phyloP scores from a whole-genome alignment of 768 basidiomycete genomes.

The Boletus speciosus region DNA sequence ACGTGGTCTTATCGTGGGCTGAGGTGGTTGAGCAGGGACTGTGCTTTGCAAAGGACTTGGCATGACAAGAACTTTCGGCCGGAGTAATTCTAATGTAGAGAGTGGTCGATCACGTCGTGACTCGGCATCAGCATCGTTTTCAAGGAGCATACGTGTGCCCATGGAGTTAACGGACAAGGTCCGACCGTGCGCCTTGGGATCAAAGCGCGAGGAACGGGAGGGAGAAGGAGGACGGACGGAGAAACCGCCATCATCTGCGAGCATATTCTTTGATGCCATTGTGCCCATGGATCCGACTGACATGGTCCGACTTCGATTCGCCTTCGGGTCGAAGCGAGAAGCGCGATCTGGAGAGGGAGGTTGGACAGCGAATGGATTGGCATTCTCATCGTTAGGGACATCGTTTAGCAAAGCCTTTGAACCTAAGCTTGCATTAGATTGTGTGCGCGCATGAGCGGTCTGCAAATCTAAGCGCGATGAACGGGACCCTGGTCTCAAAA shows the following conservation, averaged over 20 bases:
- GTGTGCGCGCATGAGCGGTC: conserved; percentile 40
- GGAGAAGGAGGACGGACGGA: conserved; percentile 61
- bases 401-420: conserved; percentile 45
- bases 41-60: conserved; percentile 75
- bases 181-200: conserved; percentile 71
- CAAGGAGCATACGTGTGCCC: conserved; percentile 60
- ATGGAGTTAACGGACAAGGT: conserved; percentile 63
- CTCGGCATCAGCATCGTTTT: conserved; percentile 44
- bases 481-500: conserved; percentile 33
- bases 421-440: conserved; percentile 51
- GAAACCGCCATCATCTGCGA: conserved; percentile 60
- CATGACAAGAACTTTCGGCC: conserved; percentile 94
- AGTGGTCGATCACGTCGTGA: conserved; percentile 51
- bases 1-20: conserved; percentile 34
- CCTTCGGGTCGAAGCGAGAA: conserved; percentile 46
- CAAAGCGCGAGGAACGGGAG: conserved; percentile 66
- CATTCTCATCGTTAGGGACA: conserved; percentile 30
- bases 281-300: conserved; percentile 49
- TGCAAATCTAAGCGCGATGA: conserved; percentile 33
- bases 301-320: conserved; percentile 33
- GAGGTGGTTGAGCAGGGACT: conserved; percentile 32
- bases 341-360: conserved; percentile 38
- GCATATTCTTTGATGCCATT: conserved; percentile 29
- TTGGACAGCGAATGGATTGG: conserved; percentile 34
- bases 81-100: conserved; percentile 74